Base-by-base conservation (phyloP, 2,329 filamentous ascomycete species). In the Blastomyces silverae region DNA sequence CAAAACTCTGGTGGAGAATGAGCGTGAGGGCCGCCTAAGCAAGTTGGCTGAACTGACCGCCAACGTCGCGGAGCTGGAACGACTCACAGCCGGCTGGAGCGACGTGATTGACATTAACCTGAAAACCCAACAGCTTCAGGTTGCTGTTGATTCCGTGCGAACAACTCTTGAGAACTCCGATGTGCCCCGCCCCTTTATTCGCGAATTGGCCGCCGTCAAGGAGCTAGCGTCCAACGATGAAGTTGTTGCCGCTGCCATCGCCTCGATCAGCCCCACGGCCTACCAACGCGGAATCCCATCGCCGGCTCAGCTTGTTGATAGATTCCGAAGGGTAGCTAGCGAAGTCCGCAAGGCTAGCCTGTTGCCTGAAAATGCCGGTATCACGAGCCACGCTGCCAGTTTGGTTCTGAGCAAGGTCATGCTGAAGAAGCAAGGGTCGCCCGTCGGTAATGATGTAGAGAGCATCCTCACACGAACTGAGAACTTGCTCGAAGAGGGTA, bases 311-410 rank as follows among this genome's bases (percentile, higher is more conserved):
- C 86, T 99, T 44, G 90, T 97, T 70, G 94, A 99, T 79, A 89
- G 94, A 68, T 99, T 99, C 88, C 88, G 94, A 55, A 89, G 92
- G 61, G 94, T 99, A 20, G 91, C 94, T 1, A 81, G 82, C 64
- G 94, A 99, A 80, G 94, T 99, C 52, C 87, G 94, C 76, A 99
- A 99, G 82, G 94, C 94, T 25, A 89, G 89, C 56, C 84, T 99
- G 61, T 83, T 99, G 20, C 94, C 94, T 17, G 92, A 96, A 69
- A 89, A 97, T 73, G 94, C 94, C 0, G 94, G 94, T 70, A 90
- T 99, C 34, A 93, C 94, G 25, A 94, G 90, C 72, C 94, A 99
- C 76, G 92, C 93, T 2, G 93, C 92, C 55, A 94, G 90, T 76
- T 89, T 91, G 76, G 83, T 95, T 58, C 82, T 99, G 71, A 96